Base-by-base conservation (phyloP, 1,284 basidiomycete species). In the Naganishia liquefaciens region DNA sequence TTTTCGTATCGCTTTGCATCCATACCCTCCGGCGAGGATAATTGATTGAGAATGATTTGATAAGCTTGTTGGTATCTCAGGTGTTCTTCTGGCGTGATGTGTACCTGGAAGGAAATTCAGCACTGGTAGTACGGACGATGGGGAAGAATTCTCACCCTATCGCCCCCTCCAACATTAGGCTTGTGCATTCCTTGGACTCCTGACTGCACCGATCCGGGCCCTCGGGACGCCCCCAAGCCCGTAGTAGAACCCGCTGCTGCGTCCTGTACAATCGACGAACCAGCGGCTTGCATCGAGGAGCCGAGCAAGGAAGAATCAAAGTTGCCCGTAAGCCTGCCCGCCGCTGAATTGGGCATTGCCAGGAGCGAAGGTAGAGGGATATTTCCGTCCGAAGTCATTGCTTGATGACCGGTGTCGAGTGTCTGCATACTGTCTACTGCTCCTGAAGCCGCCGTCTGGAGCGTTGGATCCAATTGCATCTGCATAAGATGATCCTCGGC, bases 1-100 rank as follows among this genome's bases (percentile, higher is more conserved):
- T 60, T 60, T 49, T 60, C 55, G 27, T 49, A 60, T 49, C 55
- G 44, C 28, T 60, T 60, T 7, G 55, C 46, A 23, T 60, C 55
- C 55, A 60, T 60, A 15, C 55, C 55, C 21, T 49, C 44, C 1
- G 46, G 19, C 6, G 55, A 60, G 13, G 55, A 33, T 2, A 60
- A 46, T 39, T 60, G 55, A 23, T 47, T 49, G 30, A 60, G 37
- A 33, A 60, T 60, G 21, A 60, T 46, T 30, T 60, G 55, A 39
- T 60, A 60, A 30, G 55, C 55, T 40, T 50, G 55, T 17, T 60
- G 55, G 28, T 60, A 60, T 33, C 39, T 47, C 21, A 60, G 30
- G 55, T 60, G 50, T 19, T 60, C 55, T 47, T 60, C 55, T 40
- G 55, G 55, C 21, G 55, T 60, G 46, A 60, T 60, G 46, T 60